Base-by-base conservation (phyloP, 78 protist species). In the Monosiga brevicollis region DNA sequence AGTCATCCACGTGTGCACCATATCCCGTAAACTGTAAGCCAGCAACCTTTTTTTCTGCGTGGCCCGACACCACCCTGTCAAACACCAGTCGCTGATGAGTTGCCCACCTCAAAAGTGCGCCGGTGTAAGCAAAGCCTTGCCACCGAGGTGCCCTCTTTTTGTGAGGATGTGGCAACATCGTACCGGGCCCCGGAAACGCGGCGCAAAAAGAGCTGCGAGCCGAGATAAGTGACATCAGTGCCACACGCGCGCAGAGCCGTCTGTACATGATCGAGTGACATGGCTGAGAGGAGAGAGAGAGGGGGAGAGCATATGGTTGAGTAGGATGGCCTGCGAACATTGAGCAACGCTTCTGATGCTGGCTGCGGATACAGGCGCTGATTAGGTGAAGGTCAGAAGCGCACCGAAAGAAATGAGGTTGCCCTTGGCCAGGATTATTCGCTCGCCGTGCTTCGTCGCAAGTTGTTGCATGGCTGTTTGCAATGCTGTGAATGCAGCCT, bases 151-250 rank as follows among this genome's bases (percentile, higher is more conserved):
- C 6, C 36, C 80, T 6, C 73, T 15, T 40, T 32, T 81, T 54
- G 36, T 72, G 32, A 37, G 78, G 62, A 29, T 29, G 34, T 81
- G 71, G 22, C 73, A 54, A 54, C 83, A 54, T 35, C 71, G 24
- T 42, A 83, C 73, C 97, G 83, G 0, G 91, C 34, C 22, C 98
- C 98, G 9, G 97, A 91, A 23, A 92, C 90, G n/a, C 84, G 34
- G n/a, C 98, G 85, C 15, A 78, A 15, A 39, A 91, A 95, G 71
- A 96, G 73, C 80, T 83, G 81, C 49, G 95, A 85, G 1, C 98
- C 98, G 42, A 95, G n/a, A 35, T n/a, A 62, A 34, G 92, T 75
- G 20, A 9, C 71, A 1, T 80, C 87, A 2, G 42, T 0, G 1
- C 80, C 35, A 80, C 29, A 2, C 37, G 38, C 15, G 77, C 38